Evolutionary conservation across 2,329 filamentous ascomycete genomes (phyloP).

Genomic region (Claviceps capensis): DNA sequence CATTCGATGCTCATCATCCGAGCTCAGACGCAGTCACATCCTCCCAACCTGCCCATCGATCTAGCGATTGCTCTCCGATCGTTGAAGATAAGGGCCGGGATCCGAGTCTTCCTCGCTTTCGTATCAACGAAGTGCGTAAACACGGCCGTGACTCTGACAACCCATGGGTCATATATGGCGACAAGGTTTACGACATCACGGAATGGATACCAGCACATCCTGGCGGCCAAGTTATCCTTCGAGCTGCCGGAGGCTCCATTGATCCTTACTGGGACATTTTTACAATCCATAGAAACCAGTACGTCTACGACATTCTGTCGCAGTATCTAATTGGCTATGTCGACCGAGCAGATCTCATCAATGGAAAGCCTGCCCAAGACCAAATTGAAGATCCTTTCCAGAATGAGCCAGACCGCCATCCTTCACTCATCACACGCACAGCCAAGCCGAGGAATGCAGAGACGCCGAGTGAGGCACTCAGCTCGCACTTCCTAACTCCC

Average conservation of each 20-base stretch:
- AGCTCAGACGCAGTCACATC: neutral
- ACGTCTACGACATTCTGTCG: constrained; percentile 51
- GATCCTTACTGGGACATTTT: constrained; percentile 61
- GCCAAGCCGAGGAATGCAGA: constrained; percentile 48
- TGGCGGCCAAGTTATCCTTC: constrained; percentile 53
- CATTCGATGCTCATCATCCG: constrained; percentile 6
- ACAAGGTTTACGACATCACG: constrained; percentile 57
- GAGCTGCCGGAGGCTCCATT: constrained; percentile 49
- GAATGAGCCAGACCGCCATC: constrained; percentile 38
- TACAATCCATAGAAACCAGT: constrained; percentile 50
- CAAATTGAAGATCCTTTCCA: constrained; percentile 47
- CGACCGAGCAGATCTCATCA: constrained; percentile 42
- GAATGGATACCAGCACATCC: constrained; percentile 54
- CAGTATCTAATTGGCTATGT: constrained; percentile 51
- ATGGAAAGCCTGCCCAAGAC: constrained; percentile 39
- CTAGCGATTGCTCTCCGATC: neutral
- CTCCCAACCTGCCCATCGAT: neutral
- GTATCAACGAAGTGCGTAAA: constrained; percentile 35
- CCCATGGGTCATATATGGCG: constrained; percentile 51
- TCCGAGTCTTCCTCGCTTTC: constrained; percentile 32
- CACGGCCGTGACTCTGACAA: constrained; percentile 37
- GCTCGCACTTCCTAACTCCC: constrained; percentile 37
- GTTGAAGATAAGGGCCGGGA: constrained; percentile 18
- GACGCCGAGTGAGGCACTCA: constrained; percentile 35
- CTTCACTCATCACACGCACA: constrained; percentile 36